Evolutionary conservation across 179 eudicot species (phyloP).

Genomic region (Vitellaria paradoxa): DNA sequence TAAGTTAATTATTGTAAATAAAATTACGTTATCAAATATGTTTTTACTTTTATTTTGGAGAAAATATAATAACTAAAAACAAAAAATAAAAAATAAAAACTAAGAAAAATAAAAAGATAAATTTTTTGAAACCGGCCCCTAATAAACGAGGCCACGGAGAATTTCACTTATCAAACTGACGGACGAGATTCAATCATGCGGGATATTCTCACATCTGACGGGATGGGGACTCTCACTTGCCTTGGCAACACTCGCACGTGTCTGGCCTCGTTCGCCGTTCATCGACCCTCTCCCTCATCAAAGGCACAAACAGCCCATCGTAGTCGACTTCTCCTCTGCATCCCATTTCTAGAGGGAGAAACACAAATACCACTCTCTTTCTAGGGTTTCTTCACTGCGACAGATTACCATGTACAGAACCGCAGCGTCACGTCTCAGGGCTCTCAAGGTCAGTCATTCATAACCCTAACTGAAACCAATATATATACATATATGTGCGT

Average conservation of each 20-base stretch:
- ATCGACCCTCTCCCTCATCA: background rate
- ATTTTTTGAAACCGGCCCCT: too few relatives aligned
- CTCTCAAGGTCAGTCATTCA: conserved; percentile 45
- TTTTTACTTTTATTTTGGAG: too few relatives aligned
- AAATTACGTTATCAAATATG: too few relatives aligned
- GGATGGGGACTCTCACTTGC: background rate
- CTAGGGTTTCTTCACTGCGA: conserved; percentile 20
- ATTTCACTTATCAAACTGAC: background rate
- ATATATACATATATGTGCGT: background rate
- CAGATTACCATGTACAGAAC: conserved; percentile 45
- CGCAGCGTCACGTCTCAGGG: conserved; percentile 49
- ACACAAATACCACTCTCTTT: background rate
- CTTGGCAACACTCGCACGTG: background rate
- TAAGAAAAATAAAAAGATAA: too few relatives aligned
- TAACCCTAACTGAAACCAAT: background rate
- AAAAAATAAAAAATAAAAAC: too few relatives aligned
- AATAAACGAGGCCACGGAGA: too few relatives aligned
- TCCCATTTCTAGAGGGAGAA: conserved; percentile 4
- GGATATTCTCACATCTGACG: background rate
- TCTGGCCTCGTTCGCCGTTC: background rate
- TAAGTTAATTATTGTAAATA: too few relatives aligned
- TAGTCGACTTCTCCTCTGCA: background rate
- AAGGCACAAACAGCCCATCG: background rate
- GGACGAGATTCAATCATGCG: background rate
- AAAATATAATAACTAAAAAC: too few relatives aligned